phyloP scores from a whole-genome alignment of 345 rosid species.

The Euphorbia tirucalli region DNA sequence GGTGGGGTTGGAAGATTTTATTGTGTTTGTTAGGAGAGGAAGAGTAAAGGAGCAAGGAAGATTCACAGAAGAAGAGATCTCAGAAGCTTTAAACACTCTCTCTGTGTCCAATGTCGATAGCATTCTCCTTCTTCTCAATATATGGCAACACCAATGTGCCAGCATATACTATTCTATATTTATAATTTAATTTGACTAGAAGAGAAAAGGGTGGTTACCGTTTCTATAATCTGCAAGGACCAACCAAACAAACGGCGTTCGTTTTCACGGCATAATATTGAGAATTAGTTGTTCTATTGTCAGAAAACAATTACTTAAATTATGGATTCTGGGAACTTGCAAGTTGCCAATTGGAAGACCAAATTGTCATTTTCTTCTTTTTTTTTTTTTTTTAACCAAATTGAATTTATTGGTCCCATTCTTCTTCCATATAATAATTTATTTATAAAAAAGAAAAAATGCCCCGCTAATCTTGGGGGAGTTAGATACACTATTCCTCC shows the following conservation, averaged over 20 bases:
- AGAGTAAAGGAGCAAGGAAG: no score
- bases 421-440: no score
- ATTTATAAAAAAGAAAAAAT: background rate
- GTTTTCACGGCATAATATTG: no score
- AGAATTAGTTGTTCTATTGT: no score
- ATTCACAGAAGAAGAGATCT: background rate
- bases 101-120: no score
- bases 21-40: background rate
- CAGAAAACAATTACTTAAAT: no score
- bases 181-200: background rate
- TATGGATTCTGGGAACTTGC: background rate
- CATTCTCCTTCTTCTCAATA: background rate
- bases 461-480: constrained; percentile 1
- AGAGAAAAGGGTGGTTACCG: background rate
- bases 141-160: constrained; percentile 1
- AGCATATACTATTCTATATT: background rate
- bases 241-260: no score
- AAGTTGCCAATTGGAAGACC: background rate
- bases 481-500: background rate
- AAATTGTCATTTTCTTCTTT: background rate
- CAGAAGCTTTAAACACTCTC: background rate
- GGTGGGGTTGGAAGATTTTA: no score
- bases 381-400: no score
- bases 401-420: no score
- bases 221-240: no score